Evolutionary conservation across 345 rosid species (phyloP).

Genomic region (Gynandropsis gynandra): DNA sequence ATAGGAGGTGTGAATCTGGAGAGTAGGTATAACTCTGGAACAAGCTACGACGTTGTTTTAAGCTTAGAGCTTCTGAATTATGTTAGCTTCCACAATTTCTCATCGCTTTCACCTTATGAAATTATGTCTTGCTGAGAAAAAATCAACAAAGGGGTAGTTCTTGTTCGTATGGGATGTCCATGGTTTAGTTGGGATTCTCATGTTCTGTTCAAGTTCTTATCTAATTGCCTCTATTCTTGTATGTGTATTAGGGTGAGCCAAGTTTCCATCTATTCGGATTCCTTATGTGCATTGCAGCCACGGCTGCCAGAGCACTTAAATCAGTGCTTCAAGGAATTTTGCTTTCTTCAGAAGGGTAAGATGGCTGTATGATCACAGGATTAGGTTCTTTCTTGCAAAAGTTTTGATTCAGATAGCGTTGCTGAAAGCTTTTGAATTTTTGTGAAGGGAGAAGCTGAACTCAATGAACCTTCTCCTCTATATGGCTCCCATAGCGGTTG

Average conservation of each 20-base stretch:
- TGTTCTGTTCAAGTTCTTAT: slow-evolving; percentile 5
- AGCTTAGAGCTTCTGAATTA: not conserved
- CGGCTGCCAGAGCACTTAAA: slow-evolving; percentile 97
- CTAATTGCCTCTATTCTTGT: not conserved
- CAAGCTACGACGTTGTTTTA: slow-evolving; percentile 11
- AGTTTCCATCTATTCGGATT: slow-evolving; percentile 98
- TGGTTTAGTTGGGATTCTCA: not conserved
- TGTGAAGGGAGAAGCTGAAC: slow-evolving; percentile 89
- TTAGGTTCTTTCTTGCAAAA: not conserved
- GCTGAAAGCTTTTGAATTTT: slow-evolving; percentile 18
- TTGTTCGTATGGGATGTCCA: not conserved
- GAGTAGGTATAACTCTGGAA: not conserved
- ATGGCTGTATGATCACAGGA: not conserved
- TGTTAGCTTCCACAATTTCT: not conserved
- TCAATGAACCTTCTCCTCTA: slow-evolving; percentile 96
- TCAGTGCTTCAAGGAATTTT: slow-evolving; percentile 95
- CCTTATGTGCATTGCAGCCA: slow-evolving; percentile 82
- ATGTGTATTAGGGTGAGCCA: slow-evolving; percentile 72
- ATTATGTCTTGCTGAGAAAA: not conserved
- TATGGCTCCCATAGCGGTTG: slow-evolving; percentile 99
- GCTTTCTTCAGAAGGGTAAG: slow-evolving; percentile 98
- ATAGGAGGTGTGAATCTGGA: too few species aligned
- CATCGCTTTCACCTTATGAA: not conserved
- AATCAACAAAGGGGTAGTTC: not conserved
- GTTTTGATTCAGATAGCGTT: not conserved